Evolutionary conservation across 306 rosid genomes (phyloP).

Genomic region (Astragalus membranaceus): DNA sequence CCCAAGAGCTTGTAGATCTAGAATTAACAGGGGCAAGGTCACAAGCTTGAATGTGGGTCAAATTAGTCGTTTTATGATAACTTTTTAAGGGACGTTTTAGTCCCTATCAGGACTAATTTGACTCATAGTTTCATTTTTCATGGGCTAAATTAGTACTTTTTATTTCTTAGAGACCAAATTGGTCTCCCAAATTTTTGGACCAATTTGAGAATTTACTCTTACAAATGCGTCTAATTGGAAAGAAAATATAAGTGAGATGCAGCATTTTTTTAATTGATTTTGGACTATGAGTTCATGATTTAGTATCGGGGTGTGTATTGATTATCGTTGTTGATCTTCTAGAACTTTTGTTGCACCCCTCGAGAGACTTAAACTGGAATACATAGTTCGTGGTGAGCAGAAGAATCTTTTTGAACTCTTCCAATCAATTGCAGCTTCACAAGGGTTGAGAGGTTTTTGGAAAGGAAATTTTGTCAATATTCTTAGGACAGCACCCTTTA

Average conservation of each 20-base stretch:
- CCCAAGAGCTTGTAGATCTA: no score
- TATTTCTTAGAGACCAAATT: no score
- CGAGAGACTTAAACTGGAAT: conserved; percentile 96
- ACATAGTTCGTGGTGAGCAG: conserved; percentile 83
- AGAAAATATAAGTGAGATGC: not conserved
- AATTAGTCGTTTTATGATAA: no score
- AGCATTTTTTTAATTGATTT: not conserved
- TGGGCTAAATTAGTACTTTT: no score
- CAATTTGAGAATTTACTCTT: not conserved
- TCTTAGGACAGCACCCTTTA: conserved; percentile 93
- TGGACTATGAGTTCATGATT: conserved; percentile 8
- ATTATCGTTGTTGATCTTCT: conserved; percentile 2
- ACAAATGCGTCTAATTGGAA: not conserved
- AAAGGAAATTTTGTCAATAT: conserved; percentile 88
- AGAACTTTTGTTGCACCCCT: conserved; percentile 95
- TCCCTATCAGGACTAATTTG: no score
- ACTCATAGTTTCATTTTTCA: no score
- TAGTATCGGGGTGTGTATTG: not conserved
- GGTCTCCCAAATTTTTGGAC: no score
- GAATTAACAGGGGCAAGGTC: no score
- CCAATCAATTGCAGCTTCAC: conserved; percentile 61
- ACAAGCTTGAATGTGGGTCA: no score
- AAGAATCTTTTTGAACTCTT: conserved; percentile 60
- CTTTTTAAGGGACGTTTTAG: no score
- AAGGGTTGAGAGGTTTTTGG: conserved; percentile 96